A percentile compares a stretch with the other conserved stretches of the same genome.
Conservation (phyloP, 257 asterid genomes). For the Henckelia pumila region DNA sequence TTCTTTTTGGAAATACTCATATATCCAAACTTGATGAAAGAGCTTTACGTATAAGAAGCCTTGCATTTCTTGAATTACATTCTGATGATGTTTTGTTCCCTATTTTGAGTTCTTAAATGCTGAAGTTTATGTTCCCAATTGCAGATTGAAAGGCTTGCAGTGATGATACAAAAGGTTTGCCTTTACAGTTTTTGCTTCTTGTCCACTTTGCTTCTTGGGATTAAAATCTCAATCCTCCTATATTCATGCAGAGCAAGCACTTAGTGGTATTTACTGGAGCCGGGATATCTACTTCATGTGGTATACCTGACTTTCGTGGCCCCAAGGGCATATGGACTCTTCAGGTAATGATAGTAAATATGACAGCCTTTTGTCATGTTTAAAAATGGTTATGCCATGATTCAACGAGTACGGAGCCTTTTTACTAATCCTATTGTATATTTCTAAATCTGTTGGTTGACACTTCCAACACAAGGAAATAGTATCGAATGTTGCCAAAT, state of each 20-base stretch:
- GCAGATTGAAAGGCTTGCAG: constrained; percentile 81
- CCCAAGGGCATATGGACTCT: constrained; percentile 99
- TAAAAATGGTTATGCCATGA: constrained; percentile 3
- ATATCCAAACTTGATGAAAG: neutral
- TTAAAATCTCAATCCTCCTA: constrained; percentile 28
- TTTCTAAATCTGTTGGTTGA: constrained; percentile 16
- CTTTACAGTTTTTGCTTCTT: constrained; percentile 21
- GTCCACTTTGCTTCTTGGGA: constrained; percentile 26
- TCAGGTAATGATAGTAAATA: constrained; percentile 52
- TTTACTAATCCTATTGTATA: constrained; percentile 13
- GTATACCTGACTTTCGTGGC: constrained; percentile 98
- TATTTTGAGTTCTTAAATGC: constrained; percentile 18
- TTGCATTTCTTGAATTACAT: neutral
- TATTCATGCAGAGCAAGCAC: constrained; percentile 83
- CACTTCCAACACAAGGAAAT: neutral
- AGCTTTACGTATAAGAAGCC: neutral
- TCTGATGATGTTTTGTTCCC: constrained; percentile 18
- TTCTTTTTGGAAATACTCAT: neutral
- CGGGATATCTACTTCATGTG: constrained; percentile 95
- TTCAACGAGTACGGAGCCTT: constrained; percentile 3
- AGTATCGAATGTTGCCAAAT: neutral
- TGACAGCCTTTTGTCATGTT: neutral
- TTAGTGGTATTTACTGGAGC: constrained; percentile 98
- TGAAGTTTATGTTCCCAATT: constrained; percentile 26
- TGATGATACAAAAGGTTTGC: constrained; percentile 69